Base-by-base conservation (phyloP, 768 basidiomycete genomes). In the Dentipellis fragilis region DNA sequence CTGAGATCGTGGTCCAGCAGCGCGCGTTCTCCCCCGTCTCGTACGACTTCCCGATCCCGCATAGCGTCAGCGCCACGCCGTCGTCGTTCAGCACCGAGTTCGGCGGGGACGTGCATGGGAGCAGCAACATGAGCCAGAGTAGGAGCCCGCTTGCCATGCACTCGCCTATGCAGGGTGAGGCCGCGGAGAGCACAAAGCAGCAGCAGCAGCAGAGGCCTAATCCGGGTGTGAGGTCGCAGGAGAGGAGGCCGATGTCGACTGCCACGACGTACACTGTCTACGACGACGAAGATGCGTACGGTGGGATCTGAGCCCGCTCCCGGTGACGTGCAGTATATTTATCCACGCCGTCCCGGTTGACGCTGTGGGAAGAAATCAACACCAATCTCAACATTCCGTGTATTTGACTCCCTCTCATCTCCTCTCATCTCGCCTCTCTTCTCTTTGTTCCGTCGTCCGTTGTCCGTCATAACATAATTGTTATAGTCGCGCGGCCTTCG, bases 201-300 rank as follows among this genome's bases (percentile, higher is more conserved):
- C 58, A 48, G 17, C 54, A 52, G 34, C 58, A 46, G 1, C 29
- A 29, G 29, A 29, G 29, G 29, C 29, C 29, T 29, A 29, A 29
- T 29, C 3, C 29, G 29, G 29, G 29, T 6, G 29, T 6, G 29
- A 29, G 6, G 29, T 3, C 29, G 29, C 51, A 53, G 34, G 64
- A 68, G 48, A 71, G 71, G 64, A 71, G 80, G 51, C 79, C 79
- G 11, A 19, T 45, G 42, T 45, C 42, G 16, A 45, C 50, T 34
- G 67, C 71, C 19, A 81, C 81, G 11, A 69, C 80, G 38, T 73
- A 73, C 57, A 76, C 73, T 46, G 38, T 75, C 54, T 87, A 86
- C 60, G 76, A 82, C 59, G 76, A 78, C 36, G 80, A 80, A 29
- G 85, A 88, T 59, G 84, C 81, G 48, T 88, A 88, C 60, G 83